These are phyloP conservation scores for Begonia fuchsioides DNA, from an alignment of 306 rosid genomes.

Conservation along the genomic window DNA sequence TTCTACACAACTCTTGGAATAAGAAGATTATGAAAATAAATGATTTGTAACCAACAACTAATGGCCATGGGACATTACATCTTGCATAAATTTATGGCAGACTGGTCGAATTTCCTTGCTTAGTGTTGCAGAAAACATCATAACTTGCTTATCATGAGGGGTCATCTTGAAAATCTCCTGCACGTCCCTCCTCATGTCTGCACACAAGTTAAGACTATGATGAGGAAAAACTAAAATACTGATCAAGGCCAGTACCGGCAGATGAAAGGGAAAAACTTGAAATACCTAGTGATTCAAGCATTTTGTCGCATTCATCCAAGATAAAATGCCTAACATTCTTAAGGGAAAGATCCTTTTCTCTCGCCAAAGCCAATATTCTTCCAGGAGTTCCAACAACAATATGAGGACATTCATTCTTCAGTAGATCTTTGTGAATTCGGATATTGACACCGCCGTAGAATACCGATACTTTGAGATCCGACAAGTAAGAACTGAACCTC, in stretches of 20 bases:
- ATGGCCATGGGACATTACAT: conserved; percentile 94
- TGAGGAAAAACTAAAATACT: background rate
- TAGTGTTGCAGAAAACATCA: conserved; percentile 99
- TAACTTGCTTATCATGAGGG: conserved; percentile 97
- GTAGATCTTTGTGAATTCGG: conserved; percentile 81
- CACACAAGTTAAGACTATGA: conserved; percentile 6
- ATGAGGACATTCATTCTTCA: conserved; percentile 94
- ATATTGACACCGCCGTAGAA: conserved; percentile 93
- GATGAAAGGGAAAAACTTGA: background rate
- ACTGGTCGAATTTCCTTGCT: conserved; percentile 99
- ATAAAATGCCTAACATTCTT: conserved; percentile 94
- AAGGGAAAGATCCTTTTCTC: conserved; percentile 82
- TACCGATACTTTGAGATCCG: conserved; percentile 96
- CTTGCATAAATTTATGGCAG: conserved; percentile 99
- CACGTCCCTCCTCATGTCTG: conserved; percentile 98
- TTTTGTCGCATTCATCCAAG: conserved; percentile 92
- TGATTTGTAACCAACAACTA: conserved; percentile 33
- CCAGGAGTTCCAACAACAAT: conserved; percentile 99
- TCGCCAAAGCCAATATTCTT: conserved; percentile 66
- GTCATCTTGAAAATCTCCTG: conserved; percentile 98
- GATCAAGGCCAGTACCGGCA: background rate
- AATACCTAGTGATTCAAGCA: conserved; percentile 95
- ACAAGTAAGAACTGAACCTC: conserved; percentile 86
- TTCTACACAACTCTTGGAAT: conserved; percentile 35
- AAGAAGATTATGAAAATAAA: conserved; percentile 40